Evolutionary conservation across 2,329 filamentous ascomycete species (phyloP).

Genomic region (Verruconis gallopava): DNA sequence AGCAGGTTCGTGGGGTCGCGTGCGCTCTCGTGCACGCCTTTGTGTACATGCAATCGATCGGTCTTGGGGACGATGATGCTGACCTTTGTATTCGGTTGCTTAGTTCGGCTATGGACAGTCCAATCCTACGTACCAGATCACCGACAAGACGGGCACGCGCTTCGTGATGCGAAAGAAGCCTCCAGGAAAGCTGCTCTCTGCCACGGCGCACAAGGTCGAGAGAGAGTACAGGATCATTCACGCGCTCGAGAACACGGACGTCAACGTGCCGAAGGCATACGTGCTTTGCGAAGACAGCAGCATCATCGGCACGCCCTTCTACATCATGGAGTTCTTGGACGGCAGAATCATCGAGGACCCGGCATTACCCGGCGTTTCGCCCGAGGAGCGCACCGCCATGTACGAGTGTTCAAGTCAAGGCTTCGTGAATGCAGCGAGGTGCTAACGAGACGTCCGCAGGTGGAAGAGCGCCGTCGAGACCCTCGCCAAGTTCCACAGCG

Average conservation of each 20-base stretch:
- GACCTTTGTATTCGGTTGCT: not conserved
- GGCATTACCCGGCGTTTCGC: conserved; percentile 57
- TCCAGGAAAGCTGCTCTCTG: conserved; percentile 82
- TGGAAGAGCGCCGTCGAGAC: conserved; percentile 78
- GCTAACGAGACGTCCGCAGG: conserved; percentile 25
- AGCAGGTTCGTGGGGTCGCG: conserved; percentile 50
- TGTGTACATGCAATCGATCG: not conserved
- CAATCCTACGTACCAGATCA: conserved; percentile 92
- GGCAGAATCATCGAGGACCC: conserved; percentile 90
- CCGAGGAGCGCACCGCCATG: conserved; percentile 60
- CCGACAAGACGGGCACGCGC: conserved; percentile 51
- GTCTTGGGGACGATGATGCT: not conserved
- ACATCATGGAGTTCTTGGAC: conserved; percentile 92
- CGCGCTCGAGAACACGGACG: conserved; percentile 64
- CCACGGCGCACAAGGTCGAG: conserved; percentile 92
- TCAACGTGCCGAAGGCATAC: conserved; percentile 74
- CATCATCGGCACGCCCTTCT: conserved; percentile 83
- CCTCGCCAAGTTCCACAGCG: conserved; percentile 71
- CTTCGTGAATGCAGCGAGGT: not conserved
- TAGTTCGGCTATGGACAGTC: conserved; percentile 96
- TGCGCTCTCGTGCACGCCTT: not conserved
- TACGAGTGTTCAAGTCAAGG: conserved; percentile 27
- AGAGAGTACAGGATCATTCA: conserved; percentile 86
- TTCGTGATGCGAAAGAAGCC: conserved; percentile 97
- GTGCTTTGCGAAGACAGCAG: conserved; percentile 72